Conservation (phyloP, 148 eudicot species). For the Cornus controversa region DNA sequence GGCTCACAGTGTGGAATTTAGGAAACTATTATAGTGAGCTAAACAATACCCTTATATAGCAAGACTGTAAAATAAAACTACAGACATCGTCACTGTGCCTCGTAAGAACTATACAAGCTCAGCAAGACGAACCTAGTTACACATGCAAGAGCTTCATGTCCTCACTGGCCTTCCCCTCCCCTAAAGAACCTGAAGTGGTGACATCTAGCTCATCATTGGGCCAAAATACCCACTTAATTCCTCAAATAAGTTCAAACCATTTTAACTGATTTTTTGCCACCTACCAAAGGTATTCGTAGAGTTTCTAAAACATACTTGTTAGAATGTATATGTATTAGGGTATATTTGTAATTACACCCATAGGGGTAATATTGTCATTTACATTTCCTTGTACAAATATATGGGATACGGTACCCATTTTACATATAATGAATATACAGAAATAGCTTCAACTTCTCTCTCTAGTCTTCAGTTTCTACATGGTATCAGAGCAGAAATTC, state of each 20-base stretch:
- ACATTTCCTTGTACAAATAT: too few relatives aligned
- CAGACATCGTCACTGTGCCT: neutral
- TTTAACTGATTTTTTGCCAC: neutral
- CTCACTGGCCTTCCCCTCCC: neutral
- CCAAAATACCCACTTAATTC: neutral
- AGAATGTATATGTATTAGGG: too few relatives aligned
- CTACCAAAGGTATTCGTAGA: neutral
- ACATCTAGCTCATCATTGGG: too few relatives aligned
- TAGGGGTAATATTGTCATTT: too few relatives aligned
- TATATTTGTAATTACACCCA: too few relatives aligned
- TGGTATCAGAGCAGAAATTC: too few relatives aligned
- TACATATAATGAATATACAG: too few relatives aligned
- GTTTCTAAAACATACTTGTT: neutral
- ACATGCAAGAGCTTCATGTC: slow-evolving; percentile 2
- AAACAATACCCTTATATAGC: neutral
- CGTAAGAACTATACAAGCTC: neutral
- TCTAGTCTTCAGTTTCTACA: too few relatives aligned
- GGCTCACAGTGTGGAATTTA: neutral
- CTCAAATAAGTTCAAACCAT: neutral
- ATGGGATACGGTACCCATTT: too few relatives aligned
- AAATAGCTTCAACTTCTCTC: too few relatives aligned
- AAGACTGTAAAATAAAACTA: neutral
- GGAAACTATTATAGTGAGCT: neutral
- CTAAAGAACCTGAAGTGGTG: too few relatives aligned
- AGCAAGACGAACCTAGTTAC: neutral